phyloP scores from a whole-genome alignment of 2,329 filamentous ascomycete species.

The Beauveria caledonica region DNA sequence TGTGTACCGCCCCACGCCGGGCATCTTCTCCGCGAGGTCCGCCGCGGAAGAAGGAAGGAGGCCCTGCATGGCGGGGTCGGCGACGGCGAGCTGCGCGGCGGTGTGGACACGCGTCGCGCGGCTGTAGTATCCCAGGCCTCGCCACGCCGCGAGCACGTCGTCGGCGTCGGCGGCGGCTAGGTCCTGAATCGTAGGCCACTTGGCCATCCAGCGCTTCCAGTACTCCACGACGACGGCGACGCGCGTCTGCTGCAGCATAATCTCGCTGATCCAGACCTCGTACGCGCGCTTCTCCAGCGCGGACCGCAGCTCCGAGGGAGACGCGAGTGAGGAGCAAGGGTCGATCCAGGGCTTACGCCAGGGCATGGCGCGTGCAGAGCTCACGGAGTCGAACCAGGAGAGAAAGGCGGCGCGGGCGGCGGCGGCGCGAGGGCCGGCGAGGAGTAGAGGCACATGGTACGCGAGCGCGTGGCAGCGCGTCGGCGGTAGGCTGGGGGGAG shows the following conservation, averaged over 20 bases:
- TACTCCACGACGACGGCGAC: constrained; percentile 55
- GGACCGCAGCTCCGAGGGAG: constrained; percentile 27
- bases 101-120: constrained; percentile 53
- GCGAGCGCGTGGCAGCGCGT: constrained; percentile 26
- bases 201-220: constrained; percentile 53
- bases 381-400: constrained; percentile 43
- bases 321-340: constrained; percentile 22
- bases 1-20: constrained; percentile 55
- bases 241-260: constrained; percentile 60
- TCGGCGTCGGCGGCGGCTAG: constrained; percentile 45
- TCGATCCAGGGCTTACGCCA: constrained; percentile 53
- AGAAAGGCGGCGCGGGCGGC: constrained; percentile 33
- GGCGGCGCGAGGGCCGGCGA: constrained; percentile 28
- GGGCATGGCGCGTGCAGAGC: constrained; percentile 43
- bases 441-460: constrained; percentile 44
- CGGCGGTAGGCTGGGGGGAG: background rate
- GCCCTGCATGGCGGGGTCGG: constrained; percentile 32
- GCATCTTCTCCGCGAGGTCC: constrained; percentile 42
- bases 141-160: constrained; percentile 51
- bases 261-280: constrained; percentile 59
- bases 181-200: constrained; percentile 51
- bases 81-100: constrained; percentile 43
- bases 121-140: constrained; percentile 56
- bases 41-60: constrained; percentile 39
- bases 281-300: constrained; percentile 48